Evolutionary conservation across 495 filamentous ascomycete genomes (phyloP), one percentile per base, ranked within the genome.

Genomic region (Daldinia concentrica): DNA sequence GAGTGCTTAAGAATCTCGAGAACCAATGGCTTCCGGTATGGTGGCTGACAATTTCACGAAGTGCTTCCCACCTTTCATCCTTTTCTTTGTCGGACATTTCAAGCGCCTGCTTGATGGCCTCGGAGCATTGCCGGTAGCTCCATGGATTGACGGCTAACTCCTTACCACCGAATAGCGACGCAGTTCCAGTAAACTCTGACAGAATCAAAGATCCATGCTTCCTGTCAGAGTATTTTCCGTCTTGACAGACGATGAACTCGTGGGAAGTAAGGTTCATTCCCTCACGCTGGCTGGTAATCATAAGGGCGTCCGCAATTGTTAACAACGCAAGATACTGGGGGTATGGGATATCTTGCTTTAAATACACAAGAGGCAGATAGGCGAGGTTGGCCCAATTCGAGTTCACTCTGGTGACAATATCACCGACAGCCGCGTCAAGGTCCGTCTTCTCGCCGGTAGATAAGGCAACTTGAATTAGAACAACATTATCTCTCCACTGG

Each of bases 261-360:
- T 97, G 94, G 51, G 89, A 91, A 6, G 94, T 96, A 39, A 98
- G 80, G 74, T 97, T 97, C 94, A 97, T 98, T 45, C 94, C 94
- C 76, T 97, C 94, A 55, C 94, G 92, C 59, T 97, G 87, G 77
- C 91, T 94, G 6, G 94, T 93, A 76, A 98, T 94, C 87, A 97
- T 94, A 32, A 98, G 83, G 22, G 90, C 92, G 79, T 97, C 93
- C 3, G 94, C 94, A 26, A 95, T 90, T 17, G 91, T 91, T 45
- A 97, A 86, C 17, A 98, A 84, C 6, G 94, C 94, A 6, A 98
- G 87, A 68, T 97, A 98, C 70, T 97, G 93, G 0, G 91, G 81
- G 74, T 95, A 97, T 36, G 90, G 89, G 66, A 98, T 92, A 71
- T 98, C 94, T 79, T 98, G 94, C 80, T 96, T 93, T 19, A 97